A percentile compares a stretch with the other conserved stretches of the same genome.
Evolutionary conservation across 768 basidiomycete species (phyloP).

Genomic region (Suillus subaureus): DNA sequence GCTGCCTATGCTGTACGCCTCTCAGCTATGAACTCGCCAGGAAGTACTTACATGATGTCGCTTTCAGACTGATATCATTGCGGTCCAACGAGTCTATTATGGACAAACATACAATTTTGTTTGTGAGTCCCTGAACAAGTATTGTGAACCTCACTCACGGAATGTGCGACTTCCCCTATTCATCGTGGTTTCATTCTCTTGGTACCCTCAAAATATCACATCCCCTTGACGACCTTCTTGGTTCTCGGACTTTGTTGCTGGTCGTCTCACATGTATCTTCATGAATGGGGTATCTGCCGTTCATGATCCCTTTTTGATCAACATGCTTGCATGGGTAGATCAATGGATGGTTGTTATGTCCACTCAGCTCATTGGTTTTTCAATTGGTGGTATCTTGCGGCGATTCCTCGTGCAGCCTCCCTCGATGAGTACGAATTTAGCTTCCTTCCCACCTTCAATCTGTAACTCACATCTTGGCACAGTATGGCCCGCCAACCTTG

Average conservation of each 20-base stretch:
- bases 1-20: conserved; percentile 49
- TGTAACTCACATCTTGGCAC: conserved; percentile 6
- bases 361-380: conserved; percentile 70
- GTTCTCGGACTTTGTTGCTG: not conserved
- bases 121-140: conserved; percentile 34
- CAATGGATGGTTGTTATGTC: conserved; percentile 69
- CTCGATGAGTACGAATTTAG: conserved; percentile 50
- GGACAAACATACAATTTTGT: conserved; percentile 55
- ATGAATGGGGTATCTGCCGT: not conserved
- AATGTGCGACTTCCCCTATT: conserved; percentile 5
- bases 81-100: conserved; percentile 74
- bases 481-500: conserved; percentile 78
- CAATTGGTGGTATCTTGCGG: conserved; percentile 58
- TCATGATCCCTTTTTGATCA: not conserved
- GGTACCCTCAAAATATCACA: not conserved
- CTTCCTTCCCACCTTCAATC: conserved; percentile 3
- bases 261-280: not conserved
- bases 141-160: conserved; percentile 8
- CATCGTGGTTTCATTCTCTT: not conserved
- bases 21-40: not conserved
- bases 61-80: conserved; percentile 63
- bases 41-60: conserved; percentile 6
- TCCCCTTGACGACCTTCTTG: not conserved
- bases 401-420: conserved; percentile 62
- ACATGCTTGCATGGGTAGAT: conserved; percentile 31